Conservation (phyloP, 768 basidiomycete species). For the Hygrocybe punicea region DNA sequence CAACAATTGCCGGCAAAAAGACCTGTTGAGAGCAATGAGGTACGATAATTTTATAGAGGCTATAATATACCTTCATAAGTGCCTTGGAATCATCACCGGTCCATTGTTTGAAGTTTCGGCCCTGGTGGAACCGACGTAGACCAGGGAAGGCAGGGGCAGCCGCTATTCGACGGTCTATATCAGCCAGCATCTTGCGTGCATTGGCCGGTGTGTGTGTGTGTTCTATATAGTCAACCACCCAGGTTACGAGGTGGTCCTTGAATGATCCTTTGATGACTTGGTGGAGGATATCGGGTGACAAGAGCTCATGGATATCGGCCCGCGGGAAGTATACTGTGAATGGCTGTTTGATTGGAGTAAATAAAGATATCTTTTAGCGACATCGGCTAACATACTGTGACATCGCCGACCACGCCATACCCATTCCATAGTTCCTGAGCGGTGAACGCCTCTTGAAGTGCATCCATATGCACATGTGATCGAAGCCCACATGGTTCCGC, state of each 20-base stretch:
- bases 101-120: constrained; percentile 10
- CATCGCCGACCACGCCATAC: background rate
- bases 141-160: constrained; percentile 9
- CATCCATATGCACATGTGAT: background rate
- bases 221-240: constrained; percentile 33
- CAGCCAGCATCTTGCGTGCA: constrained; percentile 27
- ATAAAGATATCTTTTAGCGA: background rate
- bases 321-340: constrained; percentile 7
- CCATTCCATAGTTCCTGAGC: background rate
- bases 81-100: constrained; percentile 14
- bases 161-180: constrained; percentile 29
- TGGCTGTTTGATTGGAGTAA: background rate
- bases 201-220: constrained; percentile 10
- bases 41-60: background rate
- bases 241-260: constrained; percentile 40
- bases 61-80: constrained; percentile 11
- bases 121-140: constrained; percentile 8
- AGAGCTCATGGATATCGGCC: constrained; percentile 35
- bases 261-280: constrained; percentile 43
- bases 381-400: background rate
- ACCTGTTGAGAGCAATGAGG: constrained; percentile 9
- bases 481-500: background rate
- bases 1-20: constrained; percentile 20
- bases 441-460: background rate
- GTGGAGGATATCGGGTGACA: constrained; percentile 37